Evolutionary conservation across 1,139 yeast genomes (phyloP).

Genomic region (Taphrina communis): DNA sequence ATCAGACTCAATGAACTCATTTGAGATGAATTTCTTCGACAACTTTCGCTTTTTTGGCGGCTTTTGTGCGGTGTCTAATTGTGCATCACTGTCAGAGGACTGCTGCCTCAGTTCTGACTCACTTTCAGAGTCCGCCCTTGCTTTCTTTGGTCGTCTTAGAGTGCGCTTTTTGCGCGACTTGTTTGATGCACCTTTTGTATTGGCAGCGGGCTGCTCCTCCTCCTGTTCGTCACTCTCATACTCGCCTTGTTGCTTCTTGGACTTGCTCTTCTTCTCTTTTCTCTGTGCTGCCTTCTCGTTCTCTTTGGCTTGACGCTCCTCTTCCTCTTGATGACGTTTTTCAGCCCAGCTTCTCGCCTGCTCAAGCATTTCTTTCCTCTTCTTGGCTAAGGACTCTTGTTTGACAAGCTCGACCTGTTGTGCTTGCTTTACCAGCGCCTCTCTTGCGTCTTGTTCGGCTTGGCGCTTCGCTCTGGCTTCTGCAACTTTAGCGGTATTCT

Average conservation of each 20-base stretch:
- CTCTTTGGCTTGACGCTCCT: slow-evolving; percentile 28
- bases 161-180: slow-evolving; percentile 13
- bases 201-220: background rate
- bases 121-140: slow-evolving; percentile 3
- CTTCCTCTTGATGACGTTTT: slow-evolving; percentile 37
- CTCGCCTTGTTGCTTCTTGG: slow-evolving; percentile 4
- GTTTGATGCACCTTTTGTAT: background rate
- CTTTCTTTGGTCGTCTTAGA: slow-evolving; percentile 10
- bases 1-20: slow-evolving; percentile 23
- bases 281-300: slow-evolving; percentile 35
- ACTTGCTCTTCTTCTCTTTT: slow-evolving; percentile 18
- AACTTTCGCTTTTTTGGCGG: slow-evolving; percentile 22
- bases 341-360: slow-evolving; percentile 40
- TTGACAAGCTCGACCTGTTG: slow-evolving; percentile 29
- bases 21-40: slow-evolving; percentile 26
- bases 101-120: slow-evolving; percentile 6
- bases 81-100: slow-evolving; percentile 8
- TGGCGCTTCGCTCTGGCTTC: slow-evolving; percentile 40
- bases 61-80: background rate
- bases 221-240: slow-evolving; percentile 21
- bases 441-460: slow-evolving; percentile 37
- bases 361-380: slow-evolving; percentile 39
- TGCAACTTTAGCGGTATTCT: slow-evolving; percentile 48
- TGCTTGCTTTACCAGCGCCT: slow-evolving; percentile 2
- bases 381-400: slow-evolving; percentile 28